Percentiles rank a stretch among this genome's conserved stretches.
These are phyloP conservation scores for Arthroderma sp. DNA, from an alignment of 2,329 filamentous ascomycete genomes.

Conservation along the genomic window DNA sequence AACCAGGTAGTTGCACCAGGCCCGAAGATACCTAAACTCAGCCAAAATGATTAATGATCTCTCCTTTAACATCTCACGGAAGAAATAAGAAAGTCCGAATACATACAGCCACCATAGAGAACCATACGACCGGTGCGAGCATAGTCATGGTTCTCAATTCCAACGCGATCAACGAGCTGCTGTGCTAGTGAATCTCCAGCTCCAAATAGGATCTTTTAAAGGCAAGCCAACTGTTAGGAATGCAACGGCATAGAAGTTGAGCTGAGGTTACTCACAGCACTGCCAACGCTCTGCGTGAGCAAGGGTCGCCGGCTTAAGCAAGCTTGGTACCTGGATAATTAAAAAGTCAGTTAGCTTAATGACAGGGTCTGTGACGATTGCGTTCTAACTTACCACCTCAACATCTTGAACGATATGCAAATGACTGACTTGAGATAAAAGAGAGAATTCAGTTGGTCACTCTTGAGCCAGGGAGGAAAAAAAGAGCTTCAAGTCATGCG, in stretches of 20 bases:
- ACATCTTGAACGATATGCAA: slow-evolving; percentile 18
- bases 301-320: slow-evolving; percentile 68
- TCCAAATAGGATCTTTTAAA: slow-evolving; percentile 61
- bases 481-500: no score
- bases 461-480: no score
- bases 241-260: not conserved
- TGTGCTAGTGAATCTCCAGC: slow-evolving; percentile 85
- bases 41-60: slow-evolving; percentile 1
- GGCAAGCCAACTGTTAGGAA: not conserved
- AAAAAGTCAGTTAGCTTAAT: not conserved
- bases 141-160: slow-evolving; percentile 59
- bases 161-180: slow-evolving; percentile 74
- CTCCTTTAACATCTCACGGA: not conserved
- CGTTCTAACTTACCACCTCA: slow-evolving; percentile 27
- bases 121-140: slow-evolving; percentile 36
- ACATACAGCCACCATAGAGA: slow-evolving; percentile 36
- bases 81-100: not conserved
- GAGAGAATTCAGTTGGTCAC: no score
- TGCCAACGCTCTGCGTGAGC: slow-evolving; percentile 82
- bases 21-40: slow-evolving; percentile 59
- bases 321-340: slow-evolving; percentile 59
- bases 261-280: slow-evolving; percentile 41
- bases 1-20: slow-evolving; percentile 83
- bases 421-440: no score
- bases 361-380: not conserved